Conservation (phyloP, 805 yeast genomes). For the Kluyveromyces lactis region DNA sequence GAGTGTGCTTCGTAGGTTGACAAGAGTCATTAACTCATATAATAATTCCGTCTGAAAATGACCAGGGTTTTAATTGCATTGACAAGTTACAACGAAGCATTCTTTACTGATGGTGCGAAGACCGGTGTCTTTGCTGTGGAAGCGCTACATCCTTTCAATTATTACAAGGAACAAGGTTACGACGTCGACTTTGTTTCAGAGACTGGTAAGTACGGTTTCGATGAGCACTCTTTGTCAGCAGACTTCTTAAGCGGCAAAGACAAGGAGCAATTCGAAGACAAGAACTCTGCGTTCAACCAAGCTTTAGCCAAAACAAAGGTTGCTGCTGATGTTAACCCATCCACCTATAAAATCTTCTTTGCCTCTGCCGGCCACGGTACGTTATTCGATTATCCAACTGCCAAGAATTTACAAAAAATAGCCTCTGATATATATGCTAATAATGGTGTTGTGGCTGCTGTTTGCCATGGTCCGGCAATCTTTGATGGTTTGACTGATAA, state of each 20-base stretch:
- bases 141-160: constrained; percentile 51
- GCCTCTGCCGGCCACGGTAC: constrained; percentile 67
- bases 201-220: constrained; percentile 48
- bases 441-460: constrained; percentile 54
- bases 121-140: constrained; percentile 57
- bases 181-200: constrained; percentile 53
- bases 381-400: constrained; percentile 48
- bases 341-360: constrained; percentile 44
- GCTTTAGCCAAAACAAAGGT: constrained; percentile 36
- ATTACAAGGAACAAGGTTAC: constrained; percentile 38
- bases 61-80: constrained; percentile 36
- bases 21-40: too few species aligned
- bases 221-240: constrained; percentile 41
- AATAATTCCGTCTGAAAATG: too few species aligned
- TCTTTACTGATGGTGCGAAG: constrained; percentile 49
- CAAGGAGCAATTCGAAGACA: constrained; percentile 31
- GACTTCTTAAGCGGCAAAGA: constrained; percentile 41
- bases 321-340: constrained; percentile 40
- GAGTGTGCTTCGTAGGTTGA: too few species aligned
- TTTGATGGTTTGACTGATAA: constrained; percentile 40
- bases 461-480: constrained; percentile 62
- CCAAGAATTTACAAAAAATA: constrained; percentile 36
- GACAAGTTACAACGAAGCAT: constrained; percentile 35
- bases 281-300: constrained; percentile 32
- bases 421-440: constrained; percentile 40